Percentiles rank a stretch among this genome's conserved stretches.
Conservation (phyloP, 257 asterid genomes). For the Ocimum tenuiflorum region DNA sequence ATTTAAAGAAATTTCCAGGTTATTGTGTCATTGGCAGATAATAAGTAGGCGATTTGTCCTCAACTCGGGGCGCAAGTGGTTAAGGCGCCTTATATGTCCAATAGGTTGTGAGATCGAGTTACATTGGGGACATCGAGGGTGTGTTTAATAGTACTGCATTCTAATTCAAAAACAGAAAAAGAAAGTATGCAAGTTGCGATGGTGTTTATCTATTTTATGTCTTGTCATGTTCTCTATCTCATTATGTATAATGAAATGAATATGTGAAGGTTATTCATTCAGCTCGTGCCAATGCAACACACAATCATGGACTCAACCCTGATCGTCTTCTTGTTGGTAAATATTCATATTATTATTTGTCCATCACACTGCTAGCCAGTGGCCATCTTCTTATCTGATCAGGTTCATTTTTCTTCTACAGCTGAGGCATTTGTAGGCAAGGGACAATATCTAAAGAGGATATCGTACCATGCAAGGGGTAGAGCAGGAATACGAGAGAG, state of each 20-base stretch:
- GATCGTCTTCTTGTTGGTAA: conserved; percentile 88
- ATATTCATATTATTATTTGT: neutral
- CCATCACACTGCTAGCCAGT: neutral
- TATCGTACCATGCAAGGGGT: conserved; percentile 66
- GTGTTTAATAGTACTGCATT: no score
- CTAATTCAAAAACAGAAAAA: no score
- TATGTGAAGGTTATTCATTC: conserved; percentile 74
- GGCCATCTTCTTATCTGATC: neutral
- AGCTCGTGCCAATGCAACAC: conserved; percentile 89
- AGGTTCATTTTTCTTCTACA: conserved; percentile 10
- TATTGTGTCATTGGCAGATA: neutral
- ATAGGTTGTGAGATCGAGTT: no score
- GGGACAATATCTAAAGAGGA: conserved; percentile 67
- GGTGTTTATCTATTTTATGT: neutral
- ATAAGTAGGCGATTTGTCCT: no score
- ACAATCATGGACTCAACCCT: conserved; percentile 66
- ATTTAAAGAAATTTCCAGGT: neutral
- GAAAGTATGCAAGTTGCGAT: neutral
- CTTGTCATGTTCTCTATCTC: neutral
- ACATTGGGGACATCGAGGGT: no score
- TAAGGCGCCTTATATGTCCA: no score
- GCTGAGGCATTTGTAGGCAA: conserved; percentile 96
- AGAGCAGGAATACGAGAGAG: conserved; percentile 55
- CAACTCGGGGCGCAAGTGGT: no score
- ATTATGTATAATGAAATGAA: neutral